Conservation (phyloP, 2,329 filamentous ascomycete genomes). For the Scedosporium boydii region DNA sequence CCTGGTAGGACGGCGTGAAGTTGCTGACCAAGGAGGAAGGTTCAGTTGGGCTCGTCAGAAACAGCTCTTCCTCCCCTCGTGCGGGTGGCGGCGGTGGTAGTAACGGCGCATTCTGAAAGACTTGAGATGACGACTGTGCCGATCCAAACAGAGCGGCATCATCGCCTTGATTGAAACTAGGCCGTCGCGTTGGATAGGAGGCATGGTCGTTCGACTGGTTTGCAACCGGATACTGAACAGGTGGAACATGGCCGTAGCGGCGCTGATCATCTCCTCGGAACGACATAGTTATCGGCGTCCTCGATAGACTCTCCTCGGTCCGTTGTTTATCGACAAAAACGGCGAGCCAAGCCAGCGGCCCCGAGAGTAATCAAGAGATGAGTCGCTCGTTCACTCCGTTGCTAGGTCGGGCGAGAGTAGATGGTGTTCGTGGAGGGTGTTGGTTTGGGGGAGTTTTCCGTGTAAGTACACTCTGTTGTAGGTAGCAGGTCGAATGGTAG, state of each 20-base stretch:
- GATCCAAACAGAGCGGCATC: slow-evolving; percentile 46
- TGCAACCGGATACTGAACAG: slow-evolving; percentile 51
- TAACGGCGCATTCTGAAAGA: slow-evolving; percentile 4
- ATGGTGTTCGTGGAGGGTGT: neutral
- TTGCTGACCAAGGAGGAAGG: slow-evolving; percentile 13
- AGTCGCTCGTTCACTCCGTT: neutral
- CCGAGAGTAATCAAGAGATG: neutral
- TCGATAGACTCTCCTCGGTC: neutral
- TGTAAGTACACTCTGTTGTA: neutral
- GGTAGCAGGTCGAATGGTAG: neutral
- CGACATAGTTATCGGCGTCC: slow-evolving; percentile 36
- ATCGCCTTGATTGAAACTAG: slow-evolving; percentile 70
- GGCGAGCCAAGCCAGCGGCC: neutral
- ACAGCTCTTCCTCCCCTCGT: slow-evolving; percentile 50
- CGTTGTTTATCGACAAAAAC: neutral
- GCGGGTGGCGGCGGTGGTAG: slow-evolving; percentile 4
- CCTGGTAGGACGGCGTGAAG: slow-evolving; percentile 2
- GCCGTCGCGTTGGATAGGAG: slow-evolving; percentile 30
- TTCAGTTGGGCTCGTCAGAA: slow-evolving; percentile 42
- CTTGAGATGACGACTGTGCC: slow-evolving; percentile 18
- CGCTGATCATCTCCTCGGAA: slow-evolving; percentile 54
- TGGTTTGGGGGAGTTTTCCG: neutral
- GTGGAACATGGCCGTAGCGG: slow-evolving; percentile 57
- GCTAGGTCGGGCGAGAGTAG: neutral
- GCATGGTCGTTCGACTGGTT: slow-evolving; percentile 17